phyloP scores from a whole-genome alignment of 2,329 filamentous ascomycete species.

The Escovopsis sp. region DNA sequence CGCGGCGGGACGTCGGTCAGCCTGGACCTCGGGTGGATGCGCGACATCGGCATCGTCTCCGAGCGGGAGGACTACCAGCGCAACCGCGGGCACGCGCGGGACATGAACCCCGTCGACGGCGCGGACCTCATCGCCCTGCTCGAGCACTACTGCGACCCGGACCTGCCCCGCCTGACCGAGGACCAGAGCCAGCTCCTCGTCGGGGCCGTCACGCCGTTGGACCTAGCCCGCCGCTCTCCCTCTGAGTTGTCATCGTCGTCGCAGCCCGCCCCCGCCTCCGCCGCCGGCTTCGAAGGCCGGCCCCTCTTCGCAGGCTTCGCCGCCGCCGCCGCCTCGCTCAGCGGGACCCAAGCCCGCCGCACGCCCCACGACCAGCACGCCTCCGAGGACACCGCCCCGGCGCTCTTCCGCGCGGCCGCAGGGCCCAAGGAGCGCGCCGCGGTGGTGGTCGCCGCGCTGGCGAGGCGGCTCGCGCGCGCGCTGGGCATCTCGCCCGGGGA shows the following conservation, averaged over 20 bases:
- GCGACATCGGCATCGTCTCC: slow-evolving; percentile 12
- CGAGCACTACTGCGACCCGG: slow-evolving; percentile 1
- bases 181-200: slow-evolving; percentile 1
- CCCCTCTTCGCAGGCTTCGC: not conserved
- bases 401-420: not conserved
- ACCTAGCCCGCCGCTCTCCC: not conserved
- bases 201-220: not conserved
- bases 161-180: not conserved
- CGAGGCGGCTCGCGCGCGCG: slow-evolving; percentile 16
- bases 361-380: not conserved
- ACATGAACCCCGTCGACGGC: slow-evolving; percentile 1
- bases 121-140: not conserved
- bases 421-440: not conserved
- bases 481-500: slow-evolving; percentile 15
- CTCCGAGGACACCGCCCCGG: not conserved
- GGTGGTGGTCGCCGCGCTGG: slow-evolving; percentile 9
- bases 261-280: not conserved
- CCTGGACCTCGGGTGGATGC: slow-evolving; percentile 10
- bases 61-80: slow-evolving; percentile 6
- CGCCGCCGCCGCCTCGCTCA: not conserved
- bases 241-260: too few species aligned
- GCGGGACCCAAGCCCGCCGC: not conserved
- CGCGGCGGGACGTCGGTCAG: not conserved
- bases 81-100: not conserved
- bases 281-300: not conserved